Evolutionary conservation across 2,329 filamentous ascomycete genomes (phyloP), one percentile per base, ranked within the genome.

Genomic region (Neonectria magnoliae): DNA sequence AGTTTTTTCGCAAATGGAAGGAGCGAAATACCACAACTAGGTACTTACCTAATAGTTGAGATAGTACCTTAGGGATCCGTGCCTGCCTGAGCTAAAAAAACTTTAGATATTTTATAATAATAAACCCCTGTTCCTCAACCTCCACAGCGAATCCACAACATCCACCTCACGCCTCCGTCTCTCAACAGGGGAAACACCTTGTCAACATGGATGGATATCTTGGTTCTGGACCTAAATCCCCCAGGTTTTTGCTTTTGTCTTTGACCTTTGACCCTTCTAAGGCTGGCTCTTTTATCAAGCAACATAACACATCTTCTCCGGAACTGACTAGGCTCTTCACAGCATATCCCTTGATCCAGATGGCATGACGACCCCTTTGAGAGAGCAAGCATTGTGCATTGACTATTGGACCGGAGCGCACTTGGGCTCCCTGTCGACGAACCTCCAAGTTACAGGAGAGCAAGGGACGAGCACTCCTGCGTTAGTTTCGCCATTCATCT

Each of bases 151-250:
- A 25, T 33, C 57, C 50, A 60, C 50, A 60, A 22, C 48, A 60
- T 60, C 57, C 57, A 60, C 57, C n/a, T 60, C 45, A 18, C 51
- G 18, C 41, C 29, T 47, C 57, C 50, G 42, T 38, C 45, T 16
- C n/a, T 59, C 38, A 31, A 51, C 50, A 41, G 50, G 50, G 25
- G 25, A 22, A 20, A 55, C 33, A 48, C n/a, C 22, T 22, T 51
- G n/a, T 31, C 29, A 55, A 45, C 22, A 51, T 60, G 41, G 8
- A 60, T 33, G 25, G 41, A 16, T 38, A 60, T 54, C 41, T 31
- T 22, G 29, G 22, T 48, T 29, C 22, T 4, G n/a, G 11, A n/a
- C 11, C 20, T 54, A 22, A 36, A 42, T 60, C 33, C 42, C 41
- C 50, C 31, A 38, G 29, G 4, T 55, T 54, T 60, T 58, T 58